Evolutionary conservation across 352 stramenopile genomes (phyloP), one percentile per base, ranked within the genome.

Genomic region (Phytophthora megakarya): DNA sequence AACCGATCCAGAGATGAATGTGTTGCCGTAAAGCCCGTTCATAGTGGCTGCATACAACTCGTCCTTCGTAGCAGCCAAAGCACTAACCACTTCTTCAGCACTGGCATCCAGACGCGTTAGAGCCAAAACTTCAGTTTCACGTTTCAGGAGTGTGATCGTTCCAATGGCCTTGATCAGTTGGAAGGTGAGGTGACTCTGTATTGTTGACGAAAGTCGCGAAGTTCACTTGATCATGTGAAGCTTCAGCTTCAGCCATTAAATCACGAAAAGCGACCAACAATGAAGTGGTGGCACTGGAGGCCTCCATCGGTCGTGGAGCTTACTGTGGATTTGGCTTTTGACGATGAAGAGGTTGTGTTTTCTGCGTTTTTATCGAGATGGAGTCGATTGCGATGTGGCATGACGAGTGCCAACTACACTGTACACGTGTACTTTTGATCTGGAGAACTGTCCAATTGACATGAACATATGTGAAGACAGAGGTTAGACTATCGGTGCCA

Each of bases 1-100:
- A 2, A 79, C 55, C 4, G 63, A 70, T 5, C 71, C 67, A 11
- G 69, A 32, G 28, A 79, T 79, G 46, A 79, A 79, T 0, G 35
- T 43, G 28, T 77, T 55, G 21, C 61, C 65, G 37, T 77, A 76
- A 1, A 83, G 56, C 12, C 73, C 74, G 9, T n/a, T 45, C 77
- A 82, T 81, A 1, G 52, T 52, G 1, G 69, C 42, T 30, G 58
- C 37, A 22, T 80, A 73, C 2, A 45, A 35, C 10, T 57, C 26
- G 11, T 73, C 54, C n/a, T 33, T 63, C 0, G 65, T 63, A 1
- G 57, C 26, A 18, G 50, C 37, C 18, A 80, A 58, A 38, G 73
- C 48, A 28, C 45, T 67, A 2, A 56, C 61, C 21, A 80, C 55
- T n/a, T 80, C 72, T 39, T 78, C 65, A 5, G 72, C 53, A n/a